phyloP scores from a whole-genome alignment of 2,329 filamentous ascomycete species.

The Hymenoscyphus albidus region DNA sequence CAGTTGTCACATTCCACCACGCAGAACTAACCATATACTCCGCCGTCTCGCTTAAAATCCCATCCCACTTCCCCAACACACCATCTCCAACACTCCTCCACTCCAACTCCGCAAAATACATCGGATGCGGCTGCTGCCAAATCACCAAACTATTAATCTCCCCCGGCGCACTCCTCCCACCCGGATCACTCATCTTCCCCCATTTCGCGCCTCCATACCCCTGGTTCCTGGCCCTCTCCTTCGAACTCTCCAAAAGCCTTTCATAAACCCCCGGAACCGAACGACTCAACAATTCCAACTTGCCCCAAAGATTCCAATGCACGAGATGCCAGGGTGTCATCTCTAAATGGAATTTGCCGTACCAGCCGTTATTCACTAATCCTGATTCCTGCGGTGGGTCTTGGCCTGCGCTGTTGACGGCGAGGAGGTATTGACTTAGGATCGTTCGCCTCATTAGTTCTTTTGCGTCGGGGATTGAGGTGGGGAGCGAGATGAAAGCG shows the following conservation, averaged over 20 bases:
- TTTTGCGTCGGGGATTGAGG: slow-evolving; percentile 36
- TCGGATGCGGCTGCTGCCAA: slow-evolving; percentile 60
- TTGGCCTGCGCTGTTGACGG: slow-evolving; percentile 41
- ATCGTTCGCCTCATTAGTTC: slow-evolving; percentile 44
- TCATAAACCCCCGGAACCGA: slow-evolving; percentile 39
- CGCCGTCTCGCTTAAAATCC: slow-evolving; percentile 47
- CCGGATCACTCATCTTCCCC: slow-evolving; percentile 56
- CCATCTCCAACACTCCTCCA: slow-evolving; percentile 43
- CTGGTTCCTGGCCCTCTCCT: slow-evolving; percentile 33
- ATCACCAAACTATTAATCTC: slow-evolving; percentile 58
- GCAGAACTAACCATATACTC: slow-evolving; percentile 59
- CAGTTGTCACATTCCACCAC: slow-evolving; percentile 49
- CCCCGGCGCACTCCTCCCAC: slow-evolving; percentile 52
- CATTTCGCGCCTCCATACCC: slow-evolving; percentile 41
- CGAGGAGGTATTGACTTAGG: slow-evolving; percentile 42
- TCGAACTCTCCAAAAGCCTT: slow-evolving; percentile 33
- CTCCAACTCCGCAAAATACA: slow-evolving; percentile 52
- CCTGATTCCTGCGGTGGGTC: slow-evolving; percentile 43
- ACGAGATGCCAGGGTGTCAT: slow-evolving; percentile 43
- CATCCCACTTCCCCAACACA: slow-evolving; percentile 51
- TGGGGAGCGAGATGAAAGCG: slow-evolving; percentile 42
- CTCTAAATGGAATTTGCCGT: slow-evolving; percentile 44
- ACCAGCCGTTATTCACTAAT: slow-evolving; percentile 46
- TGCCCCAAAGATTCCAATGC: slow-evolving; percentile 41
- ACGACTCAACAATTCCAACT: slow-evolving; percentile 36